Percentiles rank a stretch among this genome's conserved stretches.
These are phyloP conservation scores for Plantago ovata DNA, from an alignment of 257 asterid genomes.

Conservation along the genomic window DNA sequence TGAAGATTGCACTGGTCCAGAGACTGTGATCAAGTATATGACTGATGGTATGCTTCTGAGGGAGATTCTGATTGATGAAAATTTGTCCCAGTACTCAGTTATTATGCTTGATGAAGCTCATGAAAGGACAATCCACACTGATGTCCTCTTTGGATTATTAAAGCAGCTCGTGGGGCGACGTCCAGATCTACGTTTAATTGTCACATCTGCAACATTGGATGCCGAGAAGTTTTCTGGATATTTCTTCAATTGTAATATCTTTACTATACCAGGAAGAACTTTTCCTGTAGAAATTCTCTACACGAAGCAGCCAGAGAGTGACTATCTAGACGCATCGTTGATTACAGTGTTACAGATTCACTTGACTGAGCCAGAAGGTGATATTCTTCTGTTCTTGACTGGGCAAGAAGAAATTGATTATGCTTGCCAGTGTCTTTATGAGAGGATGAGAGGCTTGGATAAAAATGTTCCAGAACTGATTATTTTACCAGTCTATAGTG, in stretches of 20 bases:
- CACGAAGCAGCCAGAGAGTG: conserved; percentile 97
- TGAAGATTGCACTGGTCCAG: conserved; percentile 97
- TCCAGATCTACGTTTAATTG: conserved; percentile 87
- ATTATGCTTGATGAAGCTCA: conserved; percentile 97
- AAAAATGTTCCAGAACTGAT: conserved; percentile 85
- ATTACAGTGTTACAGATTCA: conserved; percentile 90
- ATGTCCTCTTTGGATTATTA: conserved; percentile 77
- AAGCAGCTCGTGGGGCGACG: conserved; percentile 75
- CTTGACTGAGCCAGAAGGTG: conserved; percentile 96
- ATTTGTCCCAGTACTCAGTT: conserved; percentile 80
- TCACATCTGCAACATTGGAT: conserved; percentile 91
- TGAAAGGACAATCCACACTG: conserved; percentile 84
- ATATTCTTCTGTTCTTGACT: conserved; percentile 85
- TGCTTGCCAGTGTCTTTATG: conserved; percentile 90
- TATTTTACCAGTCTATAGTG: conserved; percentile 88
- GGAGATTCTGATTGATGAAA: conserved; percentile 84
- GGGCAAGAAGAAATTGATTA: conserved; percentile 99
- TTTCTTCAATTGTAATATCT: conserved; percentile 87
- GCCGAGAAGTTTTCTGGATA: conserved; percentile 95
- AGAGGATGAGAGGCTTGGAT: conserved; percentile 90
- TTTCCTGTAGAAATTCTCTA: conserved; percentile 89
- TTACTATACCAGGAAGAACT: conserved; percentile 94
- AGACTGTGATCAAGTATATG: conserved; percentile 92
- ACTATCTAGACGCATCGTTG: conserved; percentile 83
- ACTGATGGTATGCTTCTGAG: conserved; percentile 97